phyloP scores from a whole-genome alignment of 2,329 filamentous ascomycete species.

The Colletotrichum shisoi region DNA sequence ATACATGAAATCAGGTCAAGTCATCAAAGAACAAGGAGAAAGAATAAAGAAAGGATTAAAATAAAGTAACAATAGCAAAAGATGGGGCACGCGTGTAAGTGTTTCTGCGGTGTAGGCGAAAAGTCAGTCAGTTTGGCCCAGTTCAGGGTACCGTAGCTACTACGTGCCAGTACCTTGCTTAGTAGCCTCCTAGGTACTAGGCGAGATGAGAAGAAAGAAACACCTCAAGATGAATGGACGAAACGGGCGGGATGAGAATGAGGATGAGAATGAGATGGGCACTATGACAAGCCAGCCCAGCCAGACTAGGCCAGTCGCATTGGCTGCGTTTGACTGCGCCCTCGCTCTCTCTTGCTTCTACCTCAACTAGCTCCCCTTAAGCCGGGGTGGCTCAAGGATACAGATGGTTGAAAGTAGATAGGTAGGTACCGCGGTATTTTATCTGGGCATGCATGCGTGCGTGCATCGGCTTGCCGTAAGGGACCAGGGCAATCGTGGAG shows the following conservation, averaged over 20 bases:
- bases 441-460: constrained; percentile 1
- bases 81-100: neutral
- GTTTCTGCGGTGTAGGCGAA: constrained; percentile 2
- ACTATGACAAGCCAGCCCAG: neutral
- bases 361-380: neutral
- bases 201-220: neutral
- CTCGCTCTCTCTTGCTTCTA: neutral
- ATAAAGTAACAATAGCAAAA: neutral
- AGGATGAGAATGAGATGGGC: neutral
- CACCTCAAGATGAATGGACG: neutral
- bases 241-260: neutral
- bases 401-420: neutral
- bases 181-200: neutral
- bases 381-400: too few relatives aligned
- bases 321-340: constrained; percentile 4
- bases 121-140: too few relatives aligned
- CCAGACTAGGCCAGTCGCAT: neutral
- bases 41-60: too few relatives aligned
- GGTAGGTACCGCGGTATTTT: neutral
- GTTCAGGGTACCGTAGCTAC: too few relatives aligned
- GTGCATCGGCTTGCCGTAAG: constrained; percentile 7
- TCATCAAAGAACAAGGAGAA: neutral
- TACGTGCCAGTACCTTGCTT: too few relatives aligned
- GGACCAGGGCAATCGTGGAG: constrained; percentile 32
- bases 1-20: neutral